Evolutionary conservation across 805 yeast species (phyloP).

Genomic region (Metschnikowia reukaufii): DNA sequence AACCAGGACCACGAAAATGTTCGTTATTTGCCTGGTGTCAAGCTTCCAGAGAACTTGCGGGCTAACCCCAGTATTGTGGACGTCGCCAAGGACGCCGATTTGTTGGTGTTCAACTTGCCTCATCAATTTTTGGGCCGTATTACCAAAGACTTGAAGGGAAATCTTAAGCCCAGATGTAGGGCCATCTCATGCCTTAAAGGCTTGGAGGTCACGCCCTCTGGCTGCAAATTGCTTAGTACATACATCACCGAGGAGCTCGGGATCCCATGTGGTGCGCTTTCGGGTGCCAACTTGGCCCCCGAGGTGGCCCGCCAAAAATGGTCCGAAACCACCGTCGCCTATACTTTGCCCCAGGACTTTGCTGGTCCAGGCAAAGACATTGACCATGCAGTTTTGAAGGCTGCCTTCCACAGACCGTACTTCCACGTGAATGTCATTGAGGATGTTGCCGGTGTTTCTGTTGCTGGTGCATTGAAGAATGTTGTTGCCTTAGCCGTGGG

Average conservation of each 20-base stretch:
- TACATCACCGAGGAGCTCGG: constrained; percentile 79
- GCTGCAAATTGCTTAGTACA: constrained; percentile 80
- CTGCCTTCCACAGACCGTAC: constrained; percentile 93
- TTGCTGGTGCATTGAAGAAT: constrained; percentile 96
- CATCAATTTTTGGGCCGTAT: constrained; percentile 90
- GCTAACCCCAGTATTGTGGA: constrained; percentile 84
- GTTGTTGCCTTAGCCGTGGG: constrained; percentile 97
- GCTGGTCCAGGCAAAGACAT: constrained; percentile 67
- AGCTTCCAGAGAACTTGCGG: constrained; percentile 77
- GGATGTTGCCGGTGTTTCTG: constrained; percentile 94
- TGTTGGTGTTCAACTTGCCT: constrained; percentile 91
- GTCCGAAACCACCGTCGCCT: constrained; percentile 98
- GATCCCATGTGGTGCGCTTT: constrained; percentile 90
- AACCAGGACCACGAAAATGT: constrained; percentile 92
- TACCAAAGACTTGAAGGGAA: constrained; percentile 72
- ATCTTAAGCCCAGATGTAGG: constrained; percentile 66
- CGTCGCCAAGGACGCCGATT: constrained; percentile 79
- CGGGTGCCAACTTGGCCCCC: constrained; percentile 96
- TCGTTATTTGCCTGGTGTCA: constrained; percentile 86
- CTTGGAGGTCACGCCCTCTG: constrained; percentile 80
- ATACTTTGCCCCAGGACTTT: constrained; percentile 69
- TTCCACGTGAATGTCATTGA: constrained; percentile 93
- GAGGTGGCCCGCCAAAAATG: constrained; percentile 94
- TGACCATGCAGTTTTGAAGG: constrained; percentile 69
- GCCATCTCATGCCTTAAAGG: constrained; percentile 97